phyloP scores from a whole-genome alignment of 2,329 filamentous ascomycete genomes.

The Pseudocercospora pini-densiflorae region DNA sequence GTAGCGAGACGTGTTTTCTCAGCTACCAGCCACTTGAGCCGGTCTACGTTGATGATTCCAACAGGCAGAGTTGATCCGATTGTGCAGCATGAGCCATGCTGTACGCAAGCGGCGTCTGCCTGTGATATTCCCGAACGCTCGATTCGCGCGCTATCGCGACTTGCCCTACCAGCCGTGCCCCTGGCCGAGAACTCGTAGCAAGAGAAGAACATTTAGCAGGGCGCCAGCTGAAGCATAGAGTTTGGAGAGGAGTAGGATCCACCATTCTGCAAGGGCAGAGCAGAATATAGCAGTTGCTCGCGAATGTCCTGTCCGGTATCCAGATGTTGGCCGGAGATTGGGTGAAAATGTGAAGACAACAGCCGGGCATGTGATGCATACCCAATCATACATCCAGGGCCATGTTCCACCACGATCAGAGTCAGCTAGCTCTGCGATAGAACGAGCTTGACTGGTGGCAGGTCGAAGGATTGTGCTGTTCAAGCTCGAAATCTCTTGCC shows the following conservation, averaged over 20 bases:
- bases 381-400: not conserved
- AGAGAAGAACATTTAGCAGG: not conserved
- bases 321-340: not conserved
- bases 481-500: no score
- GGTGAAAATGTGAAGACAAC: not conserved
- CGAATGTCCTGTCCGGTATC: no score
- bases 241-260: not conserved
- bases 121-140: not conserved
- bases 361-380: not conserved
- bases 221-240: not conserved
- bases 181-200: not conserved
- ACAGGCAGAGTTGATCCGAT: not conserved
- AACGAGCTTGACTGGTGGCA: not conserved
- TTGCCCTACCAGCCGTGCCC: not conserved
- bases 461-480: not conserved
- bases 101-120: slow-evolving; percentile 3
- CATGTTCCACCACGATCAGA: not conserved
- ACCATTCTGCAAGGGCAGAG: not conserved
- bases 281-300: not conserved
- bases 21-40: not conserved
- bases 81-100: not conserved
- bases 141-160: not conserved
- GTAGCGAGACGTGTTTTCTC: not conserved
- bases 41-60: not conserved
- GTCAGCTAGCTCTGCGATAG: not conserved